Conservation (phyloP, 2,329 filamentous ascomycete species). For the Emericellopsis cladophorae region DNA sequence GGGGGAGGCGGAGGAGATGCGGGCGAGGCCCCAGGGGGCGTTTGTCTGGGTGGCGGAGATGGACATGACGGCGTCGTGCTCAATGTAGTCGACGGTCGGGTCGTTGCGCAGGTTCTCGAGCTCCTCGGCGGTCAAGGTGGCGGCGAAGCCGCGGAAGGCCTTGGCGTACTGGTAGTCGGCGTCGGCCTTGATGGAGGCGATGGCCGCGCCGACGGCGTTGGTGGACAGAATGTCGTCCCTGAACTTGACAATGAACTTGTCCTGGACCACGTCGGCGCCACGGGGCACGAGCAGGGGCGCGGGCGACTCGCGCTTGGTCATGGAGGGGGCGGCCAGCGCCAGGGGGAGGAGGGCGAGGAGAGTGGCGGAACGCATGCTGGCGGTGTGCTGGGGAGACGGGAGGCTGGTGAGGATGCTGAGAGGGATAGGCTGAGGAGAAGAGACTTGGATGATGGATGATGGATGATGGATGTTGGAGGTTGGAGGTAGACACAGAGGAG, state of each 20-base stretch:
- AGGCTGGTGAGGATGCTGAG: constrained; percentile 1
- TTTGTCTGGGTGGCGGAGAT: constrained; percentile 31
- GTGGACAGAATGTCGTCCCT: constrained; percentile 10
- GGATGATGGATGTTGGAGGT: no score
- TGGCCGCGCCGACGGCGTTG: constrained; percentile 9
- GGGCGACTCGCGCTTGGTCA: constrained; percentile 14
- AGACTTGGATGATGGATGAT: not conserved
- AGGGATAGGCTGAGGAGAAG: constrained; percentile 1
- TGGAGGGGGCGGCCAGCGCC: constrained; percentile 14
- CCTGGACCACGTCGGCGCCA: constrained; percentile 15
- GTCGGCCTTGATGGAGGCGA: constrained; percentile 14
- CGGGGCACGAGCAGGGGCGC: constrained; percentile 20
- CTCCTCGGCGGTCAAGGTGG: constrained; percentile 10
- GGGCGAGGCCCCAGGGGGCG: constrained; percentile 26
- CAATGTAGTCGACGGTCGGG: constrained; percentile 21
- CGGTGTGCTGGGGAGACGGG: not conserved
- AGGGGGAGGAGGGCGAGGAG: constrained; percentile 19
- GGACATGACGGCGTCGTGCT: constrained; percentile 30
- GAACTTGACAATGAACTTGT: constrained; percentile 25
- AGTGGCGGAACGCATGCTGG: constrained; percentile 17
- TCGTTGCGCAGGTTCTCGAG: constrained; percentile 12
- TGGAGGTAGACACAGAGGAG: no score
- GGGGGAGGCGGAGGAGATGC: constrained; percentile 19
- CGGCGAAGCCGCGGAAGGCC: constrained; percentile 14
- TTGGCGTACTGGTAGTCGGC: constrained; percentile 17